Percentiles rank a stretch among this genome's conserved stretches.
These are phyloP conservation scores for Ceratobasidium theobromae DNA, from an alignment of 1,284 basidiomycete genomes.

Conservation along the genomic window DNA sequence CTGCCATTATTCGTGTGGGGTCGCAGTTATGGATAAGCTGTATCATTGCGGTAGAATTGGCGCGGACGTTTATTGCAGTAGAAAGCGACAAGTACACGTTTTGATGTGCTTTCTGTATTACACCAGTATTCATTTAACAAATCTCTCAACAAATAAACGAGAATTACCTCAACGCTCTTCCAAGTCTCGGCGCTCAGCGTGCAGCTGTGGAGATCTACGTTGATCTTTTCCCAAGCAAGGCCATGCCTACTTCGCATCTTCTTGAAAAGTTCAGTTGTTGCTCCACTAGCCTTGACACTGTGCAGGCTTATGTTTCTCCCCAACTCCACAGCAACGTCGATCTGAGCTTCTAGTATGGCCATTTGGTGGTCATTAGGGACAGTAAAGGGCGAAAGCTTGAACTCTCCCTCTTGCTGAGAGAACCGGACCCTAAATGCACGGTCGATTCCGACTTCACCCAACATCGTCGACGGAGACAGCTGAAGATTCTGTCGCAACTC, in stretches of 20 bases:
- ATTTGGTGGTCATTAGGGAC: constrained; percentile 75
- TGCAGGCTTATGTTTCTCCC: constrained; percentile 73
- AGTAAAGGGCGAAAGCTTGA: constrained; percentile 64
- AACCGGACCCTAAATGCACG: constrained; percentile 68
- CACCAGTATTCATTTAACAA: background rate
- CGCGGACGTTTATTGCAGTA: constrained; percentile 68
- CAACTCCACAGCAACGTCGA: constrained; percentile 72
- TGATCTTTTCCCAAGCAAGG: constrained; percentile 58
- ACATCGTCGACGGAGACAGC: constrained; percentile 65
- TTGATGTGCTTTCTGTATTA: constrained; percentile 57
- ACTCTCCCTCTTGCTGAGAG: constrained; percentile 41
- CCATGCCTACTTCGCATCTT: constrained; percentile 56
- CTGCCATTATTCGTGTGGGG: constrained; percentile 65
- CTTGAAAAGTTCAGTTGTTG: constrained; percentile 61
- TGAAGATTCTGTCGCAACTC: constrained; percentile 58
- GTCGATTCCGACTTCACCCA: constrained; percentile 84
- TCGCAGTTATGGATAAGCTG: constrained; percentile 61
- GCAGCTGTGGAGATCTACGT: constrained; percentile 77
- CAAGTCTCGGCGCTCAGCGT: constrained; percentile 69
- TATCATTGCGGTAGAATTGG: constrained; percentile 53
- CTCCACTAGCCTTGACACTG: constrained; percentile 69
- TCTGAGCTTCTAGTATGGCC: constrained; percentile 68
- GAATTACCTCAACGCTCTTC: constrained; percentile 62
- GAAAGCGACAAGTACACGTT: constrained; percentile 80
- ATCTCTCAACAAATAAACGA: constrained; percentile 10